These are phyloP conservation scores for Microsporum canis DNA, from an alignment of 2,329 filamentous ascomycete species.

Conservation along the genomic window DNA sequence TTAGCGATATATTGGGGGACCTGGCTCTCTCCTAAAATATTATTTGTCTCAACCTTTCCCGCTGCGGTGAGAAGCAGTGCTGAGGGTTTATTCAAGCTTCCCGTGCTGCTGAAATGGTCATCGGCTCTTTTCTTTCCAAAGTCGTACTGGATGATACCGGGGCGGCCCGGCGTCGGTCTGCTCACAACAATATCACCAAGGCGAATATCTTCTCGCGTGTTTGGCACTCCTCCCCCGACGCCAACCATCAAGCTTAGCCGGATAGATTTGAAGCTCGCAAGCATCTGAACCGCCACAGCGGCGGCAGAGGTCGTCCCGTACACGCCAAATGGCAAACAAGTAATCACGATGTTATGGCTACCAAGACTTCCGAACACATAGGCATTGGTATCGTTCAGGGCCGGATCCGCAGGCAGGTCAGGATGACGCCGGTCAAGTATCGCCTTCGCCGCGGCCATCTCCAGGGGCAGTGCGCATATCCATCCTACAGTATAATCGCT, in stretches of 20 bases:
- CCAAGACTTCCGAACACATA: slow-evolving; percentile 16
- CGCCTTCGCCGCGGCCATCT: slow-evolving; percentile 7
- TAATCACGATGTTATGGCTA: slow-evolving; percentile 15
- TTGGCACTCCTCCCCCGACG: slow-evolving; percentile 18
- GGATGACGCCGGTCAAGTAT: slow-evolving; percentile 8
- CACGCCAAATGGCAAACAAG: slow-evolving; percentile 12
- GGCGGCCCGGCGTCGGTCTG: background rate
- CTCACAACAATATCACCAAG: slow-evolving; percentile 18
- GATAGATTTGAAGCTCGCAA: slow-evolving; percentile 13
- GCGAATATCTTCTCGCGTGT: slow-evolving; percentile 12
- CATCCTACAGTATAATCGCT: slow-evolving; percentile 13
- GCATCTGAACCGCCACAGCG: slow-evolving; percentile 12
- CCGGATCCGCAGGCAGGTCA: background rate
- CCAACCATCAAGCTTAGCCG: slow-evolving; percentile 17
- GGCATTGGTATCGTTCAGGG: slow-evolving; percentile 12
- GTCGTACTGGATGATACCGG: slow-evolving; percentile 16
- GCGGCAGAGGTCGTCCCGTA: slow-evolving; percentile 14
- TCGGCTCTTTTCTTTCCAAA: background rate
- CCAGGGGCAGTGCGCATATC: slow-evolving; percentile 10
- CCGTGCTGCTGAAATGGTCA: slow-evolving; percentile 7
- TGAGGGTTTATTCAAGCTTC: slow-evolving; percentile 12
- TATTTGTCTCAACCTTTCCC: slow-evolving; percentile 1
- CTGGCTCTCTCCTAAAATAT: background rate
- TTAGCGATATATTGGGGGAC: background rate
- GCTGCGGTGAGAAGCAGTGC: slow-evolving; percentile 15